Evolutionary conservation across 2,329 filamentous ascomycete species (phyloP).

Genomic region (Neonectria ditissima): DNA sequence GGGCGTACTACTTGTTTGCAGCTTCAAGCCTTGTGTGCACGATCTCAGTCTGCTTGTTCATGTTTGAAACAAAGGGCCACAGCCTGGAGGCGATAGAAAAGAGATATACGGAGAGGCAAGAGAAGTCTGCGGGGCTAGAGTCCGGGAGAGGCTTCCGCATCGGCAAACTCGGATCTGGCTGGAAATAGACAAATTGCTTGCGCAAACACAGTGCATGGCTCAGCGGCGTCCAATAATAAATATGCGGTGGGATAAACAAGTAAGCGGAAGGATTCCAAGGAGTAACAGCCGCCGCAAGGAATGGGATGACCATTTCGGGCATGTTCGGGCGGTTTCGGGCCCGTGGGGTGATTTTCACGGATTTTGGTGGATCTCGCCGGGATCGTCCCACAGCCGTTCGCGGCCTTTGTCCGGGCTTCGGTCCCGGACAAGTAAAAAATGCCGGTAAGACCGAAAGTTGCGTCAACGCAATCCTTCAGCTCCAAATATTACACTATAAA

Average conservation of each 20-base stretch:
- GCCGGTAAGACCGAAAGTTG: slow-evolving; percentile 9
- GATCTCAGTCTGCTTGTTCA: slow-evolving; percentile 51
- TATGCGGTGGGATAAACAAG: too few relatives aligned
- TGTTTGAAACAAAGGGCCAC: slow-evolving; percentile 58
- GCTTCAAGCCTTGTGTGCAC: slow-evolving; percentile 53
- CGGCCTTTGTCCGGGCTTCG: slow-evolving; percentile 5
- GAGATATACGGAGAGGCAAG: slow-evolving; percentile 13
- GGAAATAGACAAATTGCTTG: neutral
- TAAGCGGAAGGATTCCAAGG: neutral
- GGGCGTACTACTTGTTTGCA: slow-evolving; percentile 60
- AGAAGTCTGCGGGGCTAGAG: neutral
- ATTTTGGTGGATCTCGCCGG: slow-evolving; percentile 4
- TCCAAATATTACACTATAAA: neutral
- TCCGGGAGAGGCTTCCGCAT: neutral
- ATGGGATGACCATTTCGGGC: neutral
- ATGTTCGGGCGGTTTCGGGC: neutral
- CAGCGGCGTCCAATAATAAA: neutral
- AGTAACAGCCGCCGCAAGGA: neutral
- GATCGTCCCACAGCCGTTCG: neutral
- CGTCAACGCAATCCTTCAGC: neutral
- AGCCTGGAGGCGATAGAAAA: slow-evolving; percentile 55
- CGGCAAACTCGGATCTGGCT: neutral
- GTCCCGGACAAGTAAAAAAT: slow-evolving; percentile 24
- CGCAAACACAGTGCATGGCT: too few relatives aligned
- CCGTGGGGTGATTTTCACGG: neutral